A percentile compares a stretch with the other conserved stretches of the same genome.
These are phyloP conservation scores for Pelargonium cotyledonis DNA, from an alignment of 441 rosid species.

Conservation along the genomic window DNA sequence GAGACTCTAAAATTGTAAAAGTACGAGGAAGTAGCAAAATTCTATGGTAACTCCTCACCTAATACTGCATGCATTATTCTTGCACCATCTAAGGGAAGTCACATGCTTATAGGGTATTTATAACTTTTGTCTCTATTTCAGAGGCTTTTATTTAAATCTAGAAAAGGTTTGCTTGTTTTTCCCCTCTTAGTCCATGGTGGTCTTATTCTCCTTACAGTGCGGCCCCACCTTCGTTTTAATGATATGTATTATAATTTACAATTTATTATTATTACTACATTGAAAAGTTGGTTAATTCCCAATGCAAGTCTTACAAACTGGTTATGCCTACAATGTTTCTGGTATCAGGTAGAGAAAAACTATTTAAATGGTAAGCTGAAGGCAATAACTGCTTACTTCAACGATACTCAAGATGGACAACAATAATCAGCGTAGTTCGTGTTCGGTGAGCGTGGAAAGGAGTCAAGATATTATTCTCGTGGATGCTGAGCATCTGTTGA, in stretches of 20 bases:
- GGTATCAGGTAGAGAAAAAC: conserved; percentile 72
- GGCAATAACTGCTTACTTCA: conserved; percentile 84
- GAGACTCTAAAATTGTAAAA: too few species aligned
- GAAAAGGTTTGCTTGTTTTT: background rate
- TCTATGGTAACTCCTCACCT: too few species aligned
- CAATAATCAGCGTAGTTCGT: conserved; percentile 12
- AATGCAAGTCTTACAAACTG: background rate
- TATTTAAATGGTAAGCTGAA: conserved; percentile 77
- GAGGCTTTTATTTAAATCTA: background rate
- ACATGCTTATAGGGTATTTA: background rate
- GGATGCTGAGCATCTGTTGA: too few species aligned
- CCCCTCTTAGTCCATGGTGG: too few species aligned
- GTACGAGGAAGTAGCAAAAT: too few species aligned
- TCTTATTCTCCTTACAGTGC: background rate
- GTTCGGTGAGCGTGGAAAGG: background rate
- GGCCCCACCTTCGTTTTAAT: background rate
- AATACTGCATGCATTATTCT: too few species aligned
- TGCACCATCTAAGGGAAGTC: background rate
- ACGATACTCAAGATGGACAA: conserved; percentile 13
- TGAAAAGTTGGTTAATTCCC: background rate
- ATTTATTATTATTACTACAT: background rate
- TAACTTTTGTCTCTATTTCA: background rate
- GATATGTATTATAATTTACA: background rate
- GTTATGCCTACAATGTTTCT: conserved; percentile 8
- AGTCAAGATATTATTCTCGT: too few species aligned